phyloP scores from a whole-genome alignment of 768 basidiomycete genomes.

The Neoboletus brunneissimus region DNA sequence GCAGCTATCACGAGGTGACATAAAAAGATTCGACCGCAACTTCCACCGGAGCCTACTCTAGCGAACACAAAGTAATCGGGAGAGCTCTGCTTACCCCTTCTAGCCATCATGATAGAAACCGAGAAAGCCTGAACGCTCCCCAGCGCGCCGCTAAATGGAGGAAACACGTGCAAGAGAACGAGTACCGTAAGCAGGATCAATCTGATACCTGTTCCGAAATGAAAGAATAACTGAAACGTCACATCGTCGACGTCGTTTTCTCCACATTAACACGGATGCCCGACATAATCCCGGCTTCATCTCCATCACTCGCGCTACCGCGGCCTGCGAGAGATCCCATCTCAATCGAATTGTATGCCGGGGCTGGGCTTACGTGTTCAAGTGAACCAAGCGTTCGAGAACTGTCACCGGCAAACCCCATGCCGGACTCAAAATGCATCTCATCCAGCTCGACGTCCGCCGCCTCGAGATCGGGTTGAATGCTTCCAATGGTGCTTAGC shows the following conservation, averaged over 20 bases:
- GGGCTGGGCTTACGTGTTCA: constrained; percentile 46
- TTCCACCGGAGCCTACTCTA: background rate
- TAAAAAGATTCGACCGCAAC: background rate
- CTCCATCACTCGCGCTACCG: constrained; percentile 24
- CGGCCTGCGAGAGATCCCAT: constrained; percentile 21
- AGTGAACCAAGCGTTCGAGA: constrained; percentile 32
- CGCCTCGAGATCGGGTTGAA: constrained; percentile 50
- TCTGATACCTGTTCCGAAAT: constrained; percentile 26
- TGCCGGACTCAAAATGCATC: constrained; percentile 45
- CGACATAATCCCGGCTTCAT: constrained; percentile 18
- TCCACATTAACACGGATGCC: constrained; percentile 64
- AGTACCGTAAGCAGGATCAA: constrained; percentile 26
- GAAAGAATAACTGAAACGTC: constrained; percentile 15
- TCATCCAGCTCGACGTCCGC: constrained; percentile 59
- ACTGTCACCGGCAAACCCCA: constrained; percentile 51
- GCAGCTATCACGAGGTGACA: background rate
- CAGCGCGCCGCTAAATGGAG: constrained; percentile 5
- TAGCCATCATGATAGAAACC: constrained; percentile 16
- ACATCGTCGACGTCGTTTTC: constrained; percentile 53
- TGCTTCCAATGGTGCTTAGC: constrained; percentile 61
- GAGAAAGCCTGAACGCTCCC: constrained; percentile 13
- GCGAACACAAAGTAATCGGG: constrained; percentile 7
- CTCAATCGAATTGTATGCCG: constrained; percentile 47
- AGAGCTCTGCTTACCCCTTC: constrained; percentile 17
- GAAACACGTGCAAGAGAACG: constrained; percentile 22